phyloP scores from a whole-genome alignment of 1,284 basidiomycete genomes.

The Athelia sp. region DNA sequence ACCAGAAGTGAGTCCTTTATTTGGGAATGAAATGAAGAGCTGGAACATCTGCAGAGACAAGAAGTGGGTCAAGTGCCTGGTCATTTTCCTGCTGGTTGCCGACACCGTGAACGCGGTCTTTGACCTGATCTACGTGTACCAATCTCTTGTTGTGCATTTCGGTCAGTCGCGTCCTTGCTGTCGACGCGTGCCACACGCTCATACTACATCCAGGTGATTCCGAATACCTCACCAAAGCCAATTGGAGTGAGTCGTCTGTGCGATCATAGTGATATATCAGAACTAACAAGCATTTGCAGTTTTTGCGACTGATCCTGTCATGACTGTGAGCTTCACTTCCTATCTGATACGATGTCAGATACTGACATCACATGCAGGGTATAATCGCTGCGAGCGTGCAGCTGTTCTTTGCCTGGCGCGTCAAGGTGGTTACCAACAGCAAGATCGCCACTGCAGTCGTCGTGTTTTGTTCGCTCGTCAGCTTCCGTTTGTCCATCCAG shows the following conservation, averaged over 20 bases:
- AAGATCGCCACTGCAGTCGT: constrained; percentile 17
- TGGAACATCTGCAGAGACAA: neutral
- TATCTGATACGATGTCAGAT: neutral
- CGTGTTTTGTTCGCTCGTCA: constrained; percentile 3
- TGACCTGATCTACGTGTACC: constrained; percentile 24
- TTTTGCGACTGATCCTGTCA: constrained; percentile 6
- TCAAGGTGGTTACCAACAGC: constrained; percentile 19
- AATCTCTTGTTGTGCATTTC: constrained; percentile 21
- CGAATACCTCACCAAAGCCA: neutral
- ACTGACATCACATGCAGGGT: constrained; percentile 12
- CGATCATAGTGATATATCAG: neutral
- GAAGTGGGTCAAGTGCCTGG: neutral
- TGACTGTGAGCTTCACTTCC: constrained; percentile 6
- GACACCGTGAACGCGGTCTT: constrained; percentile 26
- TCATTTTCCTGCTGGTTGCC: constrained; percentile 18
- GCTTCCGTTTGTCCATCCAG: constrained; percentile 8
- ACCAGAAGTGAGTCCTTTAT: constrained; percentile 3
- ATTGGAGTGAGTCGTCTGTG: constrained; percentile 9
- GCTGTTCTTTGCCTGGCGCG: constrained; percentile 32
- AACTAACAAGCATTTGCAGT: neutral
- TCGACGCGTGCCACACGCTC: neutral
- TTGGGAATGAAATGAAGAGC: neutral
- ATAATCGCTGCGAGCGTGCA: constrained; percentile 28
- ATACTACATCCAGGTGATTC: constrained; percentile 2
- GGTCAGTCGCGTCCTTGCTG: constrained; percentile 8